Conservation (phyloP, 257 asterid species). For the Solanum pinnatisectum region DNA sequence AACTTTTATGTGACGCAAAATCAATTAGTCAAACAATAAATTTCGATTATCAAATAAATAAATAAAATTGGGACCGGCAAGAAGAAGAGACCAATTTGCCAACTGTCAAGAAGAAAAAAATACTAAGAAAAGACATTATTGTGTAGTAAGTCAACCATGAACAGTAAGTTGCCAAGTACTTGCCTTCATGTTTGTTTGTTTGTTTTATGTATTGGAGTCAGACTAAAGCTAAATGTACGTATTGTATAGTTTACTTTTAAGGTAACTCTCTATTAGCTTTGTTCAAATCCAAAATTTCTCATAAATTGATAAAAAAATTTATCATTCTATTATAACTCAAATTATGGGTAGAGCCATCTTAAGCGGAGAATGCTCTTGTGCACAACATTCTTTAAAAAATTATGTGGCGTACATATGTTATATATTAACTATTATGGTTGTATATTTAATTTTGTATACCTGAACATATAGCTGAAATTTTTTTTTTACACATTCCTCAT, state of each 20-base stretch:
- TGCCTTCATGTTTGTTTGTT: neutral
- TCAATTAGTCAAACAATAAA: neutral
- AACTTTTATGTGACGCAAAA: neutral
- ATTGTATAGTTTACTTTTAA: fast-evolving
- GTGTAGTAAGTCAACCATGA: neutral
- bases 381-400: too few relatives aligned
- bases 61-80: neutral
- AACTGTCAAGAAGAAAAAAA: neutral
- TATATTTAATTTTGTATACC: too few relatives aligned
- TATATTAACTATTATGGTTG: too few relatives aligned
- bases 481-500: too few relatives aligned
- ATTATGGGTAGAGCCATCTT: neutral
- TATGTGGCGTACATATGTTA: too few relatives aligned
- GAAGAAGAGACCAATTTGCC: neutral
- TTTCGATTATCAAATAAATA: neutral
- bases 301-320: too few relatives aligned
- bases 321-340: too few relatives aligned
- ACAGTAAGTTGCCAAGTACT: neutral
- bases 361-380: too few relatives aligned
- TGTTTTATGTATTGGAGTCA: neutral
- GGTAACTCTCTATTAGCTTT: too few relatives aligned
- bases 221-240: neutral
- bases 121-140: neutral
- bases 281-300: neutral
- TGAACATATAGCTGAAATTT: too few relatives aligned